Evolutionary conservation across 164 flowering plant species (phyloP), one percentile per base, ranked within the genome.

Genomic region (Piper longum): DNA sequence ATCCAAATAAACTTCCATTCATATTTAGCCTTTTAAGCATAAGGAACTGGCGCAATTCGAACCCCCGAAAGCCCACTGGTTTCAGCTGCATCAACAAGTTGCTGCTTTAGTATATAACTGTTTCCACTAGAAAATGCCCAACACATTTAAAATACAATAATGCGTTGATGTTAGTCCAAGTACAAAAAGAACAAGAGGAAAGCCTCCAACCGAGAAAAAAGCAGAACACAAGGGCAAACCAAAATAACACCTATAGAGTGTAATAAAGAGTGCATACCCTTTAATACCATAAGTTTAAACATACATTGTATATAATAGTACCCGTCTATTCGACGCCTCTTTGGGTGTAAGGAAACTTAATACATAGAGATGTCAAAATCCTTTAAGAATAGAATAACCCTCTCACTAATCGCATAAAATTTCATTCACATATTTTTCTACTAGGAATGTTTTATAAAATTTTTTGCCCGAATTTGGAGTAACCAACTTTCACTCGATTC

Each of bases 61-160:
- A 63, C 89, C 63, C 89, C 78, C 56, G 97, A 82, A 66, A 95
- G 90, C 18, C 97, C 97, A 78, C 97, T 95, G 41, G 88, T 85
- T 78, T 91, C 99, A 67, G 97, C 86, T 42, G 89, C 95, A 79
- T 88, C 93, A 71, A 88, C 85, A 60, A 95, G 87, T 68, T 91
- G 96, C 67, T 87, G 92, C 65, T 88, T 95, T 64, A 71, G 80
- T 97, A 95, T 91, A 73, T 71, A 88, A 43, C 79, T 85, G 43
- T 40, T 70, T 56, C 89, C 96, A 70, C 73, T 80, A 54, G 67
- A 66, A 61, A 76, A 78, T 43, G 71, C 87, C 85, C 97, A 88
- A 67, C 56, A 4, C 57, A 42, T 4, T 16, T 41, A 62, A 43
- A 11, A 8, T 36, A 12, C 62, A 56, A 16, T 36, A 41, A 26